A percentile compares a stretch with the other conserved stretches of the same genome.
These are phyloP conservation scores for Cyathus olla DNA, from an alignment of 1,284 basidiomycete species.

Conservation along the genomic window DNA sequence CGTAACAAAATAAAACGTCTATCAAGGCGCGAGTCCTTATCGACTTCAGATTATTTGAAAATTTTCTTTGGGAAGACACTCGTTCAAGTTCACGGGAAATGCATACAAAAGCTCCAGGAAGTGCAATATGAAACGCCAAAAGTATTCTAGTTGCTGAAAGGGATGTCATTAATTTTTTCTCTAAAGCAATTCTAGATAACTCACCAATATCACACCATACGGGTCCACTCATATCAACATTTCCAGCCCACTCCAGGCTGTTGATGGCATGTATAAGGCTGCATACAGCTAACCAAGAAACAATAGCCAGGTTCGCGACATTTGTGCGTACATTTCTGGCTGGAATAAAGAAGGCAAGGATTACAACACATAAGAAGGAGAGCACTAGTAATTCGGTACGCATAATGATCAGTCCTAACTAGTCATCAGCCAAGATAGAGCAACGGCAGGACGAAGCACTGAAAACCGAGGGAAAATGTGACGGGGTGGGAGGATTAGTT, in stretches of 20 bases:
- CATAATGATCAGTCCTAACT: conserved; percentile 44
- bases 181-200: conserved; percentile 22
- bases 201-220: conserved; percentile 80
- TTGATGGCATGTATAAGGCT: conserved; percentile 69
- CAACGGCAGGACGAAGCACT: conserved; percentile 61
- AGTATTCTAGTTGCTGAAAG: conserved; percentile 50
- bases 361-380: conserved; percentile 57
- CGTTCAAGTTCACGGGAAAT: conserved; percentile 59
- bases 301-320: conserved; percentile 64
- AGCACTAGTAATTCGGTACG: conserved; percentile 55
- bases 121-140: conserved; percentile 59
- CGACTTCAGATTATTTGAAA: conserved; percentile 38
- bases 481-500: conserved; percentile 73
- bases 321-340: conserved; percentile 63
- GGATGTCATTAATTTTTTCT: not conserved
- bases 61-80: conserved; percentile 51
- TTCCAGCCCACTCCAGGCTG: conserved; percentile 66
- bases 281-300: conserved; percentile 65
- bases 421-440: conserved; percentile 67
- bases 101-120: conserved; percentile 71
- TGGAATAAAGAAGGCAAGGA: conserved; percentile 55
- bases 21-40: conserved; percentile 50
- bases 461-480: conserved; percentile 61
- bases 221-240: conserved; percentile 52
- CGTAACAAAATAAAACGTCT: conserved; percentile 65